Evolutionary conservation across 2,329 filamentous ascomycete genomes (phyloP), one percentile per base, ranked within the genome.

Genomic region (Elsinoe ampelina): DNA sequence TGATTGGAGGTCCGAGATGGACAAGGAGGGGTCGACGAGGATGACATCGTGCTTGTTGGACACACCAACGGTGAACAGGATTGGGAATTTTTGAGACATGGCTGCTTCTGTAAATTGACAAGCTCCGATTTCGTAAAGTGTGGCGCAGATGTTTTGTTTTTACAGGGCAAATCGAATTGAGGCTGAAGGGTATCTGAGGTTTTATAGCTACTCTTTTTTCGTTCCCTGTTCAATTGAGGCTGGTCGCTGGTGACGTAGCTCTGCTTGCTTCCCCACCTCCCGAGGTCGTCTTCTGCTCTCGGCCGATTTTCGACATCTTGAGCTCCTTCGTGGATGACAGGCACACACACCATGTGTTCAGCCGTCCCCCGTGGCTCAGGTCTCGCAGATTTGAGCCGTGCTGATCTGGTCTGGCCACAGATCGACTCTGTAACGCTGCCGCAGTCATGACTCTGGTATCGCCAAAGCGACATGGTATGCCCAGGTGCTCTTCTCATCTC

Each of bases 51-150:
- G 70, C 42, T 69, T 63, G 47, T 61, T 62, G 32, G 63, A 64
- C 50, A 63, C 63, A 30, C 65, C 65, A 48, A 71, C 64, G n/a
- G 65, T 70, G 63, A 72, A 72, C 43, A 72, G 59, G 55, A 68
- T 60, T 13, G 69, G 68, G 51, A 70, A 69, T 43, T 59, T 41
- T 20, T 48, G 54, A 47, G 54, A 56, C 54, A 56, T 56, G 39
- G 42, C 47, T 20, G 42, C 19, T 32, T 5, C 11, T 45, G 8
- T 11, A 19, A 19, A 35, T 26, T 52, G 32, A 38, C 17, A 39
- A 52, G 48, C 48, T 34, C 38, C 48, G 38, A 39, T n/a, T 35
- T 19, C n/a, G 17, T 52, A 7, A 22, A 19, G 5, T 52, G 48
- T 52, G 48, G 48, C 48, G 32, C 38, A 39, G 6, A 32, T 47